Conservation (phyloP, 805 yeast species). For the Barnettozyma botsteinii region DNA sequence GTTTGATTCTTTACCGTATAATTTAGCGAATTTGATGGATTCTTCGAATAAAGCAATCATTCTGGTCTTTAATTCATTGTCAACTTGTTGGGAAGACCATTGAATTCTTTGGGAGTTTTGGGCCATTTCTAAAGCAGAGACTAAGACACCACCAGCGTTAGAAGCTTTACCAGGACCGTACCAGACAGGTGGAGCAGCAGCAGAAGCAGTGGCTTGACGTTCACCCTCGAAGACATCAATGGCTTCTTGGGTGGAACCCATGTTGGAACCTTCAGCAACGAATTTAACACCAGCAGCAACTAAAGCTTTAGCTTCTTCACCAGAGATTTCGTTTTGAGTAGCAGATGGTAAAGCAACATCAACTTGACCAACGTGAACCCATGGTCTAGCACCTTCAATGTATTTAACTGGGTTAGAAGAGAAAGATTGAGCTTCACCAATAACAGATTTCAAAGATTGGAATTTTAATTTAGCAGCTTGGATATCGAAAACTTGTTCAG, state of each 20-base stretch:
- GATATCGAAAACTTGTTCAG: constrained; percentile 71
- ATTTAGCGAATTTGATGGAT: constrained; percentile 83
- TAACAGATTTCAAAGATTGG: constrained; percentile 66
- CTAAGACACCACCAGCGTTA: constrained; percentile 99
- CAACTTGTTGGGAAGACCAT: constrained; percentile 94
- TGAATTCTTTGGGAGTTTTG: constrained; percentile 92
- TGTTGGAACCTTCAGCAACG: constrained; percentile 98
- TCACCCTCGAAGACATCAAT: constrained; percentile 88
- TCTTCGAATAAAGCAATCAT: constrained; percentile 90
- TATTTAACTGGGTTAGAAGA: constrained; percentile 60
- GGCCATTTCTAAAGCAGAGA: constrained; percentile 98
- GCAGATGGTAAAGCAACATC: constrained; percentile 98
- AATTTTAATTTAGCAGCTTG: constrained; percentile 75
- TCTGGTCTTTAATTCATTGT: constrained; percentile 80
- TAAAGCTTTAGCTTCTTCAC: constrained; percentile 93
- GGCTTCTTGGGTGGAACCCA: constrained; percentile 99
- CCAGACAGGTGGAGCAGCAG: constrained; percentile 66
- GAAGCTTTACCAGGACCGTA: constrained; percentile 99
- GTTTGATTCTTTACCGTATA: constrained; percentile 66
- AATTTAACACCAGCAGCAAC: constrained; percentile 86
- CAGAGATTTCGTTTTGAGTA: constrained; percentile 96
- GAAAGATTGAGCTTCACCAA: constrained; percentile 52
- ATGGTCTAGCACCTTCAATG: constrained; percentile 92
- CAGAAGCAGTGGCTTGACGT: constrained; percentile 42
- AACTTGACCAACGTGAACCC: constrained; percentile 86